Percentiles rank a stretch among this genome's conserved stretches.
Evolutionary conservation across 139 green algal species (phyloP).

Genomic region (Volvox reticuliferus): DNA sequence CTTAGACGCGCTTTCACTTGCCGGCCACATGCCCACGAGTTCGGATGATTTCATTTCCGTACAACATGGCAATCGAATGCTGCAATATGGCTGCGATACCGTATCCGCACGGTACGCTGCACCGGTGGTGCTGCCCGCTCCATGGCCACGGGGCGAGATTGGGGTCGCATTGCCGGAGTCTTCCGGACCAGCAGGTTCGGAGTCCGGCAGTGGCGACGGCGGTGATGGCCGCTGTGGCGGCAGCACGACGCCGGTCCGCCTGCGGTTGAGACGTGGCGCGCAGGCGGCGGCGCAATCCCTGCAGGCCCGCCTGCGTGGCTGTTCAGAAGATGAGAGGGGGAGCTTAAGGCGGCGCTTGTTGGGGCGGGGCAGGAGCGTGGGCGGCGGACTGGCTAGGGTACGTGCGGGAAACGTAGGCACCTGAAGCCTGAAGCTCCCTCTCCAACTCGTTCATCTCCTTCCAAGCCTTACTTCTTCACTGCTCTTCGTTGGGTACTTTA

Average conservation of each 20-base stretch:
- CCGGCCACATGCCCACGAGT: not conserved
- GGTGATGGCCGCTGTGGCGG: not conserved
- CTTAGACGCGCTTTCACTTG: not conserved
- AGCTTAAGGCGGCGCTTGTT: too few species aligned
- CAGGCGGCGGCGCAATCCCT: not conserved
- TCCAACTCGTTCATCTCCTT: too few species aligned
- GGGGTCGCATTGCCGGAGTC: not conserved
- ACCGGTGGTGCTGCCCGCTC: not conserved
- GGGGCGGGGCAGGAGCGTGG: too few species aligned
- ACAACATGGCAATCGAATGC: not conserved
- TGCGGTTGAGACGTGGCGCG: too few species aligned
- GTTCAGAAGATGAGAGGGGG: too few species aligned
- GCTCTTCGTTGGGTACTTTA: too few species aligned
- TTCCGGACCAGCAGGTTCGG: too few species aligned
- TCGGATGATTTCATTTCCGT: constrained; percentile 9
- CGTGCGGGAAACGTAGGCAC: too few species aligned
- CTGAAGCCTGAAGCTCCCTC: too few species aligned
- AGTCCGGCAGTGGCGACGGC: not conserved
- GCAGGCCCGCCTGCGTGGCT: too few species aligned
- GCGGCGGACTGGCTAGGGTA: too few species aligned
- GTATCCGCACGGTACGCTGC: not conserved
- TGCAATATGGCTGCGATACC: not conserved
- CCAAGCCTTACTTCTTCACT: too few species aligned
- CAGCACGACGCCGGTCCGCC: not conserved
- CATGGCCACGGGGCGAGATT: not conserved